phyloP scores from a whole-genome alignment of 179 eudicot genomes.

The Carnegiea gigantea region DNA sequence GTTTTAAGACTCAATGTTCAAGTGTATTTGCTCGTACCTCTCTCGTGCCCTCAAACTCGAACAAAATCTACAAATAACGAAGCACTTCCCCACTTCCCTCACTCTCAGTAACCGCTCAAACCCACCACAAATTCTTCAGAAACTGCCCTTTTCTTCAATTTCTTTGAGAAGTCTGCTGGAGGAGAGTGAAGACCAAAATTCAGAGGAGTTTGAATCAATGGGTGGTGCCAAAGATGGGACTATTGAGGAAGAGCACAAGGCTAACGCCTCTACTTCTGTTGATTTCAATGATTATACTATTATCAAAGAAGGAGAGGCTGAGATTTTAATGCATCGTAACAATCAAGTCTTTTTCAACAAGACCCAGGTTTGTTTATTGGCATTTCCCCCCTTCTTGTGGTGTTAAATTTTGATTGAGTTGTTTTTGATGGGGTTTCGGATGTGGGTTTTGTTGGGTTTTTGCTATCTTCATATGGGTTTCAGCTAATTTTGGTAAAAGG shows the following conservation, averaged over 20 bases:
- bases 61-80: background rate
- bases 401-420: background rate
- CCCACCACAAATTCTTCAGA: background rate
- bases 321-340: slow-evolving; percentile 88
- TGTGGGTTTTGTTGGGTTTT: slow-evolving; percentile 1
- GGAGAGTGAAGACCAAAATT: background rate
- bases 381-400: background rate
- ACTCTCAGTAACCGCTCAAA: slow-evolving; percentile 5
- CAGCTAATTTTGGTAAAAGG: background rate
- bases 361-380: slow-evolving; percentile 61
- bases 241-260: slow-evolving; percentile 8
- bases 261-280: slow-evolving; percentile 23
- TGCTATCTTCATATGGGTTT: slow-evolving; percentile 8
- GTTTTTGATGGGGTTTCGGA: background rate
- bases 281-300: slow-evolving; percentile 64
- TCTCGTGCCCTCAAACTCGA: background rate
- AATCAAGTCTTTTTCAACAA: slow-evolving; percentile 92
- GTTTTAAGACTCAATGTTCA: background rate
- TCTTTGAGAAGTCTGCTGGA: background rate
- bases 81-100: background rate
- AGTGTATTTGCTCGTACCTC: slow-evolving; percentile 1
- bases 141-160: slow-evolving; percentile 5
- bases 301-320: slow-evolving; percentile 98
- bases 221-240: slow-evolving; percentile 47
- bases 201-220: slow-evolving; percentile 37